These are phyloP conservation scores for Hypoxylon sp. DNA, from an alignment of 2,329 filamentous ascomycete genomes.

Conservation along the genomic window DNA sequence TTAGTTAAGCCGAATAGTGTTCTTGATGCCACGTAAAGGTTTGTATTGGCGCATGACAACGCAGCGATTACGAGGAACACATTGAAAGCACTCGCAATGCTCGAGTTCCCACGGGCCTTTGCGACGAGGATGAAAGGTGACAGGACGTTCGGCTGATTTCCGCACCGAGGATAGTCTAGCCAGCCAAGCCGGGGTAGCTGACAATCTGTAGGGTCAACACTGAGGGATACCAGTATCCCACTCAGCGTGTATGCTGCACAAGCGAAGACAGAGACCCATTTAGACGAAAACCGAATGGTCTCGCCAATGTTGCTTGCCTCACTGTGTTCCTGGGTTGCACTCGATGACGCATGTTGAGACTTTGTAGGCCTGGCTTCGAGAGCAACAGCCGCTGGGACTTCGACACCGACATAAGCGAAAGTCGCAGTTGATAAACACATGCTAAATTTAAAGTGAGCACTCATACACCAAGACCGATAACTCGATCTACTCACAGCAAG, in stretches of 20 bases:
- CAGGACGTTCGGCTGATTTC: not conserved
- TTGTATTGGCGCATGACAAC: constrained; percentile 55
- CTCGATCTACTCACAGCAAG: constrained; percentile 45
- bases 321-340: not conserved
- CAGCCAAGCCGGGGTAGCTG: constrained; percentile 50
- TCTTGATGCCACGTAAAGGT: constrained; percentile 56
- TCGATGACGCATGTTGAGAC: constrained; percentile 1
- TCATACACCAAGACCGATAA: not conserved
- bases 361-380: constrained; percentile 53
- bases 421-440: constrained; percentile 54
- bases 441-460: constrained; percentile 30
- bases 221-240: constrained; percentile 50
- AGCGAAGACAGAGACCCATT: constrained; percentile 50
- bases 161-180: constrained; percentile 19
- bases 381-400: constrained; percentile 54
- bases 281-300: constrained; percentile 23
- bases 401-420: constrained; percentile 56
- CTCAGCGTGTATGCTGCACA: constrained; percentile 49
- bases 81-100: constrained; percentile 53
- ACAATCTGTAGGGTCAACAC: constrained; percentile 45
- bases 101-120: not conserved
- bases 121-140: constrained; percentile 30
- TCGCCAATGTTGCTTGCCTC: constrained; percentile 25
- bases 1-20: constrained; percentile 55
- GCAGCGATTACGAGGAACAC: constrained; percentile 55